A percentile compares a stretch with the other conserved stretches of the same genome.
phyloP scores from a whole-genome alignment of 768 basidiomycete genomes.

The Suillus hirtellus region DNA sequence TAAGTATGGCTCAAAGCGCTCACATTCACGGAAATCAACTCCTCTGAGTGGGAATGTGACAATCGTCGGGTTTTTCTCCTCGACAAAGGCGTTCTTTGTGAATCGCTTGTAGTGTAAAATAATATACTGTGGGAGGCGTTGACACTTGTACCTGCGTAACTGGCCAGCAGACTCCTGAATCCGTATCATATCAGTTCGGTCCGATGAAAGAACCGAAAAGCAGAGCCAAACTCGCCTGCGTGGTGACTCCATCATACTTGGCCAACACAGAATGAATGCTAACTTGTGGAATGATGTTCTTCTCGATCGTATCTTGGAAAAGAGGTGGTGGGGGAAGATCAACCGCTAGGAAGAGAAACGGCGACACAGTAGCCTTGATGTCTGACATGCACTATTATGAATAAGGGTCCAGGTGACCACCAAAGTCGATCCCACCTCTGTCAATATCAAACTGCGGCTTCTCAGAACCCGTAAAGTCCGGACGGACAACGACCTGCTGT shows the following conservation, averaged over 20 bases:
- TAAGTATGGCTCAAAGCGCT: slow-evolving; percentile 36
- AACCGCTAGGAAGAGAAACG: slow-evolving; percentile 93
- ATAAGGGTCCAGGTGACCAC: slow-evolving; percentile 16
- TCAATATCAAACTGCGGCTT: slow-evolving; percentile 94
- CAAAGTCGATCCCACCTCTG: slow-evolving; percentile 61
- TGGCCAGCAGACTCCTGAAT: slow-evolving; percentile 79
- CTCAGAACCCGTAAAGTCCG: slow-evolving; percentile 70
- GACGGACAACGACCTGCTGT: slow-evolving; percentile 87
- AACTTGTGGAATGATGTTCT: slow-evolving; percentile 99
- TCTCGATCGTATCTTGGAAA: slow-evolving; percentile 94
- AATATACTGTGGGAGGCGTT: slow-evolving; percentile 86
- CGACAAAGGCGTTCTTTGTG: slow-evolving; percentile 93
- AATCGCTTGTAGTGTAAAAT: slow-evolving; percentile 96
- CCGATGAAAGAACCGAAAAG: slow-evolving; percentile 15
- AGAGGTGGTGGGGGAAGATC: slow-evolving; percentile 97
- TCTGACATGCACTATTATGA: slow-evolving; percentile 49
- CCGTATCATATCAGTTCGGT: slow-evolving; percentile 12
- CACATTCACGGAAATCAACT: slow-evolving; percentile 90
- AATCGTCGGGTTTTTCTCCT: slow-evolving; percentile 98
- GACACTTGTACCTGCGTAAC: slow-evolving; percentile 88
- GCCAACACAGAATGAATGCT: slow-evolving; percentile 85
- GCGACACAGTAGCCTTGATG: slow-evolving; percentile 80
- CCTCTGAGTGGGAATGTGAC: slow-evolving; percentile 96
- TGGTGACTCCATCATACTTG: slow-evolving; percentile 91
- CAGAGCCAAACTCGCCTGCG: slow-evolving; percentile 60